phyloP scores from a whole-genome alignment of 2,329 filamentous ascomycete genomes.

The Colletotrichum somersetense region DNA sequence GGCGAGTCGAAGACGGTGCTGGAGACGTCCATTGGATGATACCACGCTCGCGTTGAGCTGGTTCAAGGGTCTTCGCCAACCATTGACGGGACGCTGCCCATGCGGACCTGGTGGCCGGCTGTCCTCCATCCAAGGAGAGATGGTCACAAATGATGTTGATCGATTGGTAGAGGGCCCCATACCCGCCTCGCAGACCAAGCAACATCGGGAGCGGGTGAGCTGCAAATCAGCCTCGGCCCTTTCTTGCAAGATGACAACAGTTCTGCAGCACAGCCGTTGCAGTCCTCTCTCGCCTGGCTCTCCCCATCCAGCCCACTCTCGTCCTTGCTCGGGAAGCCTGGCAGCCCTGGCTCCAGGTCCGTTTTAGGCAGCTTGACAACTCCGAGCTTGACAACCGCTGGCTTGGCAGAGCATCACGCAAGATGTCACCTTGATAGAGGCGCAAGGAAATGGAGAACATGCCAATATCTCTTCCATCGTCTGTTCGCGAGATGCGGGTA shows the following conservation, averaged over 20 bases:
- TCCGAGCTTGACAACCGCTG: conserved; percentile 15
- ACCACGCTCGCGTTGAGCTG: background rate
- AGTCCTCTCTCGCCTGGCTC: conserved; percentile 10
- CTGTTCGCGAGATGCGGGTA: conserved; percentile 15
- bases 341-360: conserved; percentile 15
- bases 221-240: background rate
- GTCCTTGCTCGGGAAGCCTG: conserved; percentile 25
- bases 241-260: background rate
- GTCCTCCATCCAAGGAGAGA: background rate
- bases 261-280: background rate
- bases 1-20: background rate
- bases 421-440: conserved; percentile 35
- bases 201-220: conserved; percentile 5
- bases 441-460: conserved; percentile 21
- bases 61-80: background rate
- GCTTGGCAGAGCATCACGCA: conserved; percentile 39
- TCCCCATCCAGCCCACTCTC: conserved; percentile 12
- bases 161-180: background rate
- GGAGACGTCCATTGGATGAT: conserved; percentile 4
- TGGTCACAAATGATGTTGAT: conserved; percentile 14
- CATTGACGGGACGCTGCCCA: background rate
- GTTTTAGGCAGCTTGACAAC: conserved; percentile 39
- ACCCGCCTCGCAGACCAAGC: conserved; percentile 2
- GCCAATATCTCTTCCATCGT: background rate
- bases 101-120: background rate